Conservation (phyloP, 768 basidiomycete species). For the Kwoniella dendrophila region DNA sequence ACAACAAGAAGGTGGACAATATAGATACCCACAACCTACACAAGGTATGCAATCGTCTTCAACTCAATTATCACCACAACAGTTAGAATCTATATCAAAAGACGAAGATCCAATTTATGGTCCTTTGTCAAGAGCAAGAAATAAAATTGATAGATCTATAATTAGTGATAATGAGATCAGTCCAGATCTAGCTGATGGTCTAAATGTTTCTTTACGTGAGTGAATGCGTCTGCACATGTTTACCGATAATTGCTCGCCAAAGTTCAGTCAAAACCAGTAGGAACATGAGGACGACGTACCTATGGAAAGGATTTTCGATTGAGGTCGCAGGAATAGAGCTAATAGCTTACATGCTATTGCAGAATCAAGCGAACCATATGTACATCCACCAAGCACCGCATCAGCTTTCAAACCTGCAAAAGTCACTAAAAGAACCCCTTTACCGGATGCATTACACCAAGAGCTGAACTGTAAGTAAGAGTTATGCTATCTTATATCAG, state of each 20-base stretch:
- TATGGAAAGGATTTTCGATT: background rate
- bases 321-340: background rate
- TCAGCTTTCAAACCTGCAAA: constrained; percentile 30
- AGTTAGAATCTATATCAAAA: constrained; percentile 29
- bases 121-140: constrained; percentile 39
- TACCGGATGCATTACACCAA: constrained; percentile 48
- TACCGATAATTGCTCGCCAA: too few species aligned
- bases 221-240: too few species aligned
- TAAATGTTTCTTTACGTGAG: constrained; percentile 25
- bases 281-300: too few species aligned
- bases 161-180: constrained; percentile 44
- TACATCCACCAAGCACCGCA: constrained; percentile 19
- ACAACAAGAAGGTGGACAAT: constrained; percentile 3
- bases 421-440: constrained; percentile 27
- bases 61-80: constrained; percentile 34
- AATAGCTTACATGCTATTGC: background rate
- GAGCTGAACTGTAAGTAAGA: constrained; percentile 43
- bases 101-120: constrained; percentile 51
- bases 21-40: background rate
- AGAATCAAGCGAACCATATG: constrained; percentile 33
- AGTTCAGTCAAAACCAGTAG: too few species aligned
- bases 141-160: constrained; percentile 39
- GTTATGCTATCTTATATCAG: too few species aligned
- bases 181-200: constrained; percentile 35
- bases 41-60: constrained; percentile 7